These are phyloP conservation scores for Saccharum officinarum DNA, from an alignment of 176 grass and related monocot genomes.

Conservation along the genomic window DNA sequence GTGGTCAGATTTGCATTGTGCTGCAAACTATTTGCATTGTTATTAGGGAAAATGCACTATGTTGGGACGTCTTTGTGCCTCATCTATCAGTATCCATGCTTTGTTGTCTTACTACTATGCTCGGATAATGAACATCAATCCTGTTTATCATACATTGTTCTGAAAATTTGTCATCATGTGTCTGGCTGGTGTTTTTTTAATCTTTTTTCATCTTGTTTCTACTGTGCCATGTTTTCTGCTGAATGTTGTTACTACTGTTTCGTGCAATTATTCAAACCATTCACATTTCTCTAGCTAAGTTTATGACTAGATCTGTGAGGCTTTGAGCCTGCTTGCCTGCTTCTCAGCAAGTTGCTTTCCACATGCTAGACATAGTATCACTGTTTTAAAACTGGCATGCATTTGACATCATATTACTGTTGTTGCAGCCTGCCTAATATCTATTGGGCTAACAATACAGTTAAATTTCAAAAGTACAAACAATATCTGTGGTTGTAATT, in stretches of 20 bases:
- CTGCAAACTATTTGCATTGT: neutral
- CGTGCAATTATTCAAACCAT: neutral
- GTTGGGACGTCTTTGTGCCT: neutral
- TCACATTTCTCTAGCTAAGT: neutral
- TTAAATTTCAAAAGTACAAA: neutral
- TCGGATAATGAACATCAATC: neutral
- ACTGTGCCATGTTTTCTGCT: neutral
- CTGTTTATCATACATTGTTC: neutral
- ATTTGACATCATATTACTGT: neutral
- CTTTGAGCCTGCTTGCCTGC: neutral
- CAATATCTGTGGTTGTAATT: neutral
- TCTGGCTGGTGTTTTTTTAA: neutral
- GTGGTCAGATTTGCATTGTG: too few relatives aligned
- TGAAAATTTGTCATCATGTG: neutral
- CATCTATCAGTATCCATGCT: neutral
- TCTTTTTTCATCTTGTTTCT: neutral
- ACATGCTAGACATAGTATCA: neutral
- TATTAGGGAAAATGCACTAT: neutral
- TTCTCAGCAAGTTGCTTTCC: neutral
- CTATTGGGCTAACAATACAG: neutral
- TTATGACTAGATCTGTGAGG: neutral
- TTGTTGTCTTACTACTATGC: neutral
- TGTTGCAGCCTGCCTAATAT: neutral
- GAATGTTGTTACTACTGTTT: conserved; percentile 11
- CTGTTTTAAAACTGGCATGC: conserved; percentile 13